These are phyloP conservation scores for Ampelocalamus luodianensis DNA, from an alignment of 176 grass and related monocot species.

Conservation along the genomic window DNA sequence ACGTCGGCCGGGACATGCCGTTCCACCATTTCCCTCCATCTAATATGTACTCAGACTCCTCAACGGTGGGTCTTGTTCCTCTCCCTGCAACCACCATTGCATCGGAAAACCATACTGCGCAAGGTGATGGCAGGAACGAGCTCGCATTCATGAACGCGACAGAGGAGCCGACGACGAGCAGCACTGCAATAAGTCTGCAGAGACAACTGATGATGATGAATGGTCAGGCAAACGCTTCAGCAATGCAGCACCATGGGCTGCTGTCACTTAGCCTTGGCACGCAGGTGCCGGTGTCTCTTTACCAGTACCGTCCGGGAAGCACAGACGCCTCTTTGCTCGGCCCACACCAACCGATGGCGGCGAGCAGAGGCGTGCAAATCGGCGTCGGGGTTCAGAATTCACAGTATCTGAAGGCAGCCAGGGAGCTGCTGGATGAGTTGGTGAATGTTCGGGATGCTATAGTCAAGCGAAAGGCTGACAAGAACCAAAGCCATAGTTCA, in stretches of 20 bases:
- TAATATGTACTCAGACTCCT: conserved; percentile 52
- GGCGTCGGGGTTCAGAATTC: conserved; percentile 56
- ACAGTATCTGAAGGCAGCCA: conserved; percentile 62
- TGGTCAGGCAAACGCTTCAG: conserved; percentile 40
- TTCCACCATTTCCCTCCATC: conserved; percentile 50
- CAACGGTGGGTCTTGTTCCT: conserved; percentile 48
- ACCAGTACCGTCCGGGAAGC: conserved; percentile 53
- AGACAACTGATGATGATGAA: conserved; percentile 57
- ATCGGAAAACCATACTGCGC: conserved; percentile 36
- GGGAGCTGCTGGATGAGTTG: conserved; percentile 69
- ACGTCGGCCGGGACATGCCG: conserved; percentile 43
- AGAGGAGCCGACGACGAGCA: conserved; percentile 9
- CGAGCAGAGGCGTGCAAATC: conserved; percentile 36
- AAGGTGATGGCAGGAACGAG: conserved; percentile 41
- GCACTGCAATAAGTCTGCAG: conserved; percentile 47
- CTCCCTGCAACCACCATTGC: conserved; percentile 44
- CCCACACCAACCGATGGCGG: conserved; percentile 33
- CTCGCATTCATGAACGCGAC: conserved; percentile 35
- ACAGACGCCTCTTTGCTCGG: conserved; percentile 35
- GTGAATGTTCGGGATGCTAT: conserved; percentile 61
- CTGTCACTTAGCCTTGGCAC: conserved; percentile 65
- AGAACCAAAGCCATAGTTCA: conserved; percentile 48
- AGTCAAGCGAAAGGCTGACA: conserved; percentile 42
- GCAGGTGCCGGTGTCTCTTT: conserved; percentile 58
- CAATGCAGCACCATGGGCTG: conserved; percentile 52